Percentiles rank a stretch among this genome's conserved stretches.
Evolutionary conservation across 257 asterid genomes (phyloP).

Genomic region (Striga asiatica): DNA sequence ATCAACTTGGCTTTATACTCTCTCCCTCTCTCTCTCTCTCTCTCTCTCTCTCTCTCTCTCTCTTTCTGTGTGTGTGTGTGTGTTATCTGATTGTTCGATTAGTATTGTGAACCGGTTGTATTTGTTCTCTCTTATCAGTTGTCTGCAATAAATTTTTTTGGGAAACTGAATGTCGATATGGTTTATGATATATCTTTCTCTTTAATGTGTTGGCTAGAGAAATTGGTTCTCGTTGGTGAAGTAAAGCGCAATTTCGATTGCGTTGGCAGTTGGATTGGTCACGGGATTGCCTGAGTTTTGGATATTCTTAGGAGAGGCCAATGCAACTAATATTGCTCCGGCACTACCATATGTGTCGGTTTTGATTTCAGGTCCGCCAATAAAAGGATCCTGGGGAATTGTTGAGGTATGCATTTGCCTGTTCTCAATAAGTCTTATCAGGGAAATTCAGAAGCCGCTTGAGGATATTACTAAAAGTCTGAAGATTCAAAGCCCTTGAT

Average conservation of each 20-base stretch:
- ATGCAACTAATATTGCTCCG: slow-evolving; percentile 44
- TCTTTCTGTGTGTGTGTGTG: not conserved
- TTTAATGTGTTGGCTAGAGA: slow-evolving; percentile 32
- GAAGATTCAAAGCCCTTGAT: slow-evolving; percentile 71
- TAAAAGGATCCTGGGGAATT: slow-evolving; percentile 92
- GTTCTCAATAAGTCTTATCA: slow-evolving; percentile 81
- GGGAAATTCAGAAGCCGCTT: slow-evolving; percentile 96
- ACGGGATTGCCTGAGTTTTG: slow-evolving; percentile 45
- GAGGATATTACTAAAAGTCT: slow-evolving; percentile 95
- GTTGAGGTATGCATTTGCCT: slow-evolving; percentile 85
- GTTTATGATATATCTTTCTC: not conserved
- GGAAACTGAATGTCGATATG: not conserved
- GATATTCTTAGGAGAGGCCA: slow-evolving; percentile 30
- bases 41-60: no score
- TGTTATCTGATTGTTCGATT: not conserved
- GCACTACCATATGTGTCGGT: slow-evolving; percentile 80
- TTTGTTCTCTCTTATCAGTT: not conserved
- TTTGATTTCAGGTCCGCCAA: slow-evolving; percentile 91
- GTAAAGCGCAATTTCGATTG: slow-evolving; percentile 58
- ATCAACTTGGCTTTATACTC: no score
- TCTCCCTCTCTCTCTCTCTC: no score
- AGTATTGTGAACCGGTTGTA: no score
- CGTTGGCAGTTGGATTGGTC: slow-evolving; percentile 54
- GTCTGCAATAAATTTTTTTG: not conserved
- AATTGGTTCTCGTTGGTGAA: slow-evolving; percentile 32